Percentiles rank a stretch among this genome's conserved stretches.
These are phyloP conservation scores for Tolypocladium sp. DNA, from an alignment of 2,329 filamentous ascomycete species.

Conservation along the genomic window DNA sequence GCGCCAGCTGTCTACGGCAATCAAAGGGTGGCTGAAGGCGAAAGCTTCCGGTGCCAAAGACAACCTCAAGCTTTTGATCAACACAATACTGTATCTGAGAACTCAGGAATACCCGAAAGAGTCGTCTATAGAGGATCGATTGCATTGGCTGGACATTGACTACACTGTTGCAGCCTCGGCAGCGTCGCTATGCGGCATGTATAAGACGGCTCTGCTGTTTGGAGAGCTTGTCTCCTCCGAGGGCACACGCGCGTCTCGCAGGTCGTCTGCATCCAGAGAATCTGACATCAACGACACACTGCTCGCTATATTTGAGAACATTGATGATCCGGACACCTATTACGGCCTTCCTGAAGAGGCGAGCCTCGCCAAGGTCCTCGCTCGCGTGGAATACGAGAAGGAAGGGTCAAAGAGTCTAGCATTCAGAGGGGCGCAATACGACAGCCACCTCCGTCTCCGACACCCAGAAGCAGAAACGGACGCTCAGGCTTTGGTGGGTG, in stretches of 20 bases:
- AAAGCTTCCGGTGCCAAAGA: conserved; percentile 33
- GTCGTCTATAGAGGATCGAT: conserved; percentile 66
- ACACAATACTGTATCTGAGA: conserved; percentile 78
- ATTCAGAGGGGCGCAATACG: conserved; percentile 84
- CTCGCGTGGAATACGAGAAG: conserved; percentile 80
- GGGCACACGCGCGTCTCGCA: conserved; percentile 47
- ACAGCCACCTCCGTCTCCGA: conserved; percentile 65
- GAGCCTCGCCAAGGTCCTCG: conserved; percentile 67
- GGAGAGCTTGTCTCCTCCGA: conserved; percentile 62
- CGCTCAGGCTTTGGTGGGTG: conserved; percentile 61
- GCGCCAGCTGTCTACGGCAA: conserved; percentile 53
- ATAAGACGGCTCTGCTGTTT: conserved; percentile 77
- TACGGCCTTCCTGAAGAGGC: conserved; percentile 80
- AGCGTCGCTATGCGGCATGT: conserved; percentile 72
- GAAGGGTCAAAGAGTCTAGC: conserved; percentile 80
- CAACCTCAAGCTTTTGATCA: conserved; percentile 65
- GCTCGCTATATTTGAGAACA: conserved; percentile 76
- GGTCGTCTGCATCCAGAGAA: conserved; percentile 51
- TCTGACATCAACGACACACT: conserved; percentile 58
- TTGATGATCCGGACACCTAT: conserved; percentile 93
- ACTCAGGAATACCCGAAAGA: conserved; percentile 70
- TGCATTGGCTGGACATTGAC: conserved; percentile 80
- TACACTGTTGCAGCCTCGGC: conserved; percentile 60
- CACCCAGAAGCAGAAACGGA: conserved; percentile 49
- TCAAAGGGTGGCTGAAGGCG: conserved; percentile 52